Evolutionary conservation across 2,329 filamentous ascomycete genomes (phyloP).

Genomic region (Exophiala aquamarina): DNA sequence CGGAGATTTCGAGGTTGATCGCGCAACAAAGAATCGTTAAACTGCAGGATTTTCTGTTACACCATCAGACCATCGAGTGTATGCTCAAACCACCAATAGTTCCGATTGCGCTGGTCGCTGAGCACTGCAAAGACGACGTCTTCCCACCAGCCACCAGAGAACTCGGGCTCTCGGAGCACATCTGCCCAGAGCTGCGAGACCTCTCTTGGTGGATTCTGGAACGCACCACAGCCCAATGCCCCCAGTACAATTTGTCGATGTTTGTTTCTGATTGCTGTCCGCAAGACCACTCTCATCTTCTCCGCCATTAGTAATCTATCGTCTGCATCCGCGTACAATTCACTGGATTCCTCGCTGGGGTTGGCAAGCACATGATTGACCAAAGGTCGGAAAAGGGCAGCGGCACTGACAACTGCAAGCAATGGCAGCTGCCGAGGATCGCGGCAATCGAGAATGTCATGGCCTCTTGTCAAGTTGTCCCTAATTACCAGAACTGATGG

Average conservation of each 20-base stretch:
- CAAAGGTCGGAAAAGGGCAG: conserved; percentile 51
- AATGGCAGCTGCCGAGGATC: conserved; percentile 45
- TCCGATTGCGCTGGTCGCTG: conserved; percentile 33
- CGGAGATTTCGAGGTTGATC: not conserved
- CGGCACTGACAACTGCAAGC: conserved; percentile 61
- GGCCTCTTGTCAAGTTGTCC: conserved; percentile 46
- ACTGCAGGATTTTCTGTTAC: conserved; percentile 2
- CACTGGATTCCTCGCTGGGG: not conserved
- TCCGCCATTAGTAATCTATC: conserved; percentile 58
- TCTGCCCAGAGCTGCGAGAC: conserved; percentile 64
- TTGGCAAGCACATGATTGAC: not conserved
- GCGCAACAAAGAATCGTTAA: not conserved
- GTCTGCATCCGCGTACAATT: conserved; percentile 40
- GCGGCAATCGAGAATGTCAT: conserved; percentile 46
- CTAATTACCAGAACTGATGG: conserved; percentile 62
- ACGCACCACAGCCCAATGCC: conserved; percentile 68
- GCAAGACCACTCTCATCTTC: conserved; percentile 63
- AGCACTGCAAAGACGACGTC: conserved; percentile 65
- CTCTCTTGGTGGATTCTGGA: conserved; percentile 60
- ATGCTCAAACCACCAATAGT: conserved; percentile 20
- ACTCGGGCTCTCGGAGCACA: conserved; percentile 62
- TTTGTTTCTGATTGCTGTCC: conserved; percentile 57
- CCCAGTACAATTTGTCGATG: conserved; percentile 65
- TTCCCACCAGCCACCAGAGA: conserved; percentile 64
- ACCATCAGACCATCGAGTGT: conserved; percentile 21